These are phyloP conservation scores for Cryptosporidium meleagridis DNA, from an alignment of 169 alveolate species.

Conservation along the genomic window DNA sequence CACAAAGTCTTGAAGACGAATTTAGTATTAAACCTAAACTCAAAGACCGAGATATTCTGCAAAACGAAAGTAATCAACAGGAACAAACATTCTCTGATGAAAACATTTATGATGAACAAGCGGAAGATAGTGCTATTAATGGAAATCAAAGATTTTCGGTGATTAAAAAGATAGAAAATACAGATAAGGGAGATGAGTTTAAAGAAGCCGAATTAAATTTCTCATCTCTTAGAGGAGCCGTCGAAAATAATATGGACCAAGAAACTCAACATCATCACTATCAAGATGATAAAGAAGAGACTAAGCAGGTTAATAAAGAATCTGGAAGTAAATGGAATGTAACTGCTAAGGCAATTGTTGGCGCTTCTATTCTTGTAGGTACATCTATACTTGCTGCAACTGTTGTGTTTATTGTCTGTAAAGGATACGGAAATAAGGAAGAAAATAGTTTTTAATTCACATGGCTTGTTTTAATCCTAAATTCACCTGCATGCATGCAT, in stretches of 20 bases:
- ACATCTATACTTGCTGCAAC: conserved; percentile 70
- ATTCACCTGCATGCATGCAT: neutral
- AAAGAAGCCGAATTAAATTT: neutral
- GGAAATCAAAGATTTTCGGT: neutral
- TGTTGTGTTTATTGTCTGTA: conserved; percentile 59
- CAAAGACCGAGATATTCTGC: neutral
- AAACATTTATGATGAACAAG: neutral
- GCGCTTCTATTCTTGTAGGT: conserved; percentile 67
- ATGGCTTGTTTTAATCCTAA: neutral
- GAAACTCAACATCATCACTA: neutral
- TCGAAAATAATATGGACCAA: conserved; percentile 1
- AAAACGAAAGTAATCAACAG: conserved; percentile 5
- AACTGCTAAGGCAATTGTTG: conserved; percentile 60
- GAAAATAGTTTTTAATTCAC: conserved; percentile 5
- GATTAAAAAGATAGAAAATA: neutral
- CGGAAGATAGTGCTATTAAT: neutral
- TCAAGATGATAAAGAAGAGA: neutral
- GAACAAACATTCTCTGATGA: conserved; percentile 17
- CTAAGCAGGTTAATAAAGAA: neutral
- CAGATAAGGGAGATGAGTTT: neutral
- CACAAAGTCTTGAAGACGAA: conserved; percentile 3
- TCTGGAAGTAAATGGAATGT: conserved; percentile 25
- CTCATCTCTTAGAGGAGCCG: conserved; percentile 32
- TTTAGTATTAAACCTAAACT: neutral
- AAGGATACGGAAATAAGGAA: conserved; percentile 46